Evolutionary conservation across 1,284 basidiomycete genomes (phyloP).

Genomic region (Tilletia walkeri): DNA sequence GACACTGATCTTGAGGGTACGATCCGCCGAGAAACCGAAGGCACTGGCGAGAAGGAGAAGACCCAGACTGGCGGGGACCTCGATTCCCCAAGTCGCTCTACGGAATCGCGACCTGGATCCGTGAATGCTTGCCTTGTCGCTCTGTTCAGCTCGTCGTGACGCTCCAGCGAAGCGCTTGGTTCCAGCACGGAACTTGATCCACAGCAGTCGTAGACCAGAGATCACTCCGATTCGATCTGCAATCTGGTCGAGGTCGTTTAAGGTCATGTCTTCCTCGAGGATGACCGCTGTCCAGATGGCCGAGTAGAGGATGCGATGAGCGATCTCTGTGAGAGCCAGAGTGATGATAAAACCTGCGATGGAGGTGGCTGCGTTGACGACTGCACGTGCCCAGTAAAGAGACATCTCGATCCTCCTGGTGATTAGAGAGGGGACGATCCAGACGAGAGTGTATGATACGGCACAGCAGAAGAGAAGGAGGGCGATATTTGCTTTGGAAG

Average conservation of each 20-base stretch:
- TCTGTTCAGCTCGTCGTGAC: background rate
- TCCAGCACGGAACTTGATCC: background rate
- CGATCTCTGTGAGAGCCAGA: background rate
- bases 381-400: slow-evolving; percentile 8
- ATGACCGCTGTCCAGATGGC: slow-evolving; percentile 13
- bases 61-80: background rate
- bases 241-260: background rate
- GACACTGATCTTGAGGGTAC: background rate
- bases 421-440: background rate
- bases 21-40: slow-evolving; percentile 3
- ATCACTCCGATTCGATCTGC: background rate
- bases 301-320: background rate
- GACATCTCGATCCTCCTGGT: background rate
- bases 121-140: background rate
- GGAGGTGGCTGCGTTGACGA: background rate
- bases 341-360: background rate
- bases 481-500: background rate
- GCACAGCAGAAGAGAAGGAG: background rate
- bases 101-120: background rate
- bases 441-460: background rate
- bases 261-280: background rate
- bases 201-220: background rate
- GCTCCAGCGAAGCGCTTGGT: background rate
- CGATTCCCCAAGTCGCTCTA: background rate
- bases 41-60: background rate